Base-by-base conservation (phyloP, 129 eudicot species). In the Escallonia herrerae region DNA sequence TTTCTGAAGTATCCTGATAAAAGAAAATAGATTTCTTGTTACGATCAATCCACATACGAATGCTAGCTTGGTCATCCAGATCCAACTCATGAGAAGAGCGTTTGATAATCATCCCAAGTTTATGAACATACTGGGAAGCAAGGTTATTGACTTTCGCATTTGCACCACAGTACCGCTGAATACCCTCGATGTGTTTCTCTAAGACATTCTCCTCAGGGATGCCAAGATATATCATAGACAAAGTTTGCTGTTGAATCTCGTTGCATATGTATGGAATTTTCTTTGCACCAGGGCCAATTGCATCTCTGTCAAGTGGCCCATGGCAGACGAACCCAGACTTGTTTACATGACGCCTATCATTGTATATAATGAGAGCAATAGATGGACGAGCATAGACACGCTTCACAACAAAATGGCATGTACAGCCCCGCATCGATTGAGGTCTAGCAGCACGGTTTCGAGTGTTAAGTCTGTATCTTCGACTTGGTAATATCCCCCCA, bases 401-500 rank as follows among this genome's bases (percentile, higher is more conserved):
- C 82, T 94, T 94, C 74, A 94, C 93, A 52, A 94, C 77, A 55
- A 89, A 94, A 80, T 94, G 90, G 62, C 99, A 94, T 11, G 83
- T 80, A 67, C 99, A 94, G 10, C 99, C 99, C 38, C 99, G 75
- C 99, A 94, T 94, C 12, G 99, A 94, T 55, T 94, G 99, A 52
- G 99, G 99, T 73, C 95, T 84, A 63, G 99, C 88, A 33, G 97
- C 99, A 69, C 99, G 99, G 58, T 94, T 94, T 74, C 99, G 87
- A 39, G 99, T 94, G 75, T 94, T 94, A 40, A 94, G 83, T 53
- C 99, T 79, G 71, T 82, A 94, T 71, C 83, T 87, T 80, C 97
- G 77, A 63, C 99, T 94, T 61, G 96, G 99, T 60, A 94, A 76
- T 75, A 86, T 78, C 65, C 77, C 77, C 37, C 99, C 99, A 56